Evolutionary conservation across 2,329 filamentous ascomycete species (phyloP).

Genomic region (Fusarium verticillioides): DNA sequence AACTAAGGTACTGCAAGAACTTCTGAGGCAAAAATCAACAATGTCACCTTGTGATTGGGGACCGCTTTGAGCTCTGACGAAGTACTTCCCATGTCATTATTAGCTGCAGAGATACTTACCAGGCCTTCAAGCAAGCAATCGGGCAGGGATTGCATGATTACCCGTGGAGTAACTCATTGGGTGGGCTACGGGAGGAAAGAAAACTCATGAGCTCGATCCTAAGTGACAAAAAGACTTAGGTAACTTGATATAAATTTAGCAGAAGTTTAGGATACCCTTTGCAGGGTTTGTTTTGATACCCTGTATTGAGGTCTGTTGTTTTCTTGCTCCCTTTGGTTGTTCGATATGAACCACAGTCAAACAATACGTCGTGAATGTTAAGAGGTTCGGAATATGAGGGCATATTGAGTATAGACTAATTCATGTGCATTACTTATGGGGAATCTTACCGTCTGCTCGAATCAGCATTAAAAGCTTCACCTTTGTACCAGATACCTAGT

Average conservation of each 20-base stretch:
- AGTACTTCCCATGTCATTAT: conserved; percentile 25
- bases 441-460: background rate
- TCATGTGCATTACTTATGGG: background rate
- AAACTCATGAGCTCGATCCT: no score
- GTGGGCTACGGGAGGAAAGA: background rate
- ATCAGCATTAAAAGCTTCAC: background rate
- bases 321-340: background rate
- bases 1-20: background rate
- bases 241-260: no score
- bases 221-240: no score
- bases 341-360: background rate
- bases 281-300: no score
- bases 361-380: background rate
- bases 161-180: conserved; percentile 18
- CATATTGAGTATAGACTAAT: background rate
- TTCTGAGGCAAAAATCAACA: conserved; percentile 23
- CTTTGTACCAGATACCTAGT: background rate
- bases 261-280: no score
- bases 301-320: no score
- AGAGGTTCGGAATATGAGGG: background rate
- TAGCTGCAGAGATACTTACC: conserved; percentile 25
- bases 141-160: conserved; percentile 26
- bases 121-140: background rate
- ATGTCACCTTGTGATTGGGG: conserved; percentile 38
- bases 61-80: background rate